phyloP scores from a whole-genome alignment of 2,329 filamentous ascomycete species.

The Cephalotrichum gorgonifer region DNA sequence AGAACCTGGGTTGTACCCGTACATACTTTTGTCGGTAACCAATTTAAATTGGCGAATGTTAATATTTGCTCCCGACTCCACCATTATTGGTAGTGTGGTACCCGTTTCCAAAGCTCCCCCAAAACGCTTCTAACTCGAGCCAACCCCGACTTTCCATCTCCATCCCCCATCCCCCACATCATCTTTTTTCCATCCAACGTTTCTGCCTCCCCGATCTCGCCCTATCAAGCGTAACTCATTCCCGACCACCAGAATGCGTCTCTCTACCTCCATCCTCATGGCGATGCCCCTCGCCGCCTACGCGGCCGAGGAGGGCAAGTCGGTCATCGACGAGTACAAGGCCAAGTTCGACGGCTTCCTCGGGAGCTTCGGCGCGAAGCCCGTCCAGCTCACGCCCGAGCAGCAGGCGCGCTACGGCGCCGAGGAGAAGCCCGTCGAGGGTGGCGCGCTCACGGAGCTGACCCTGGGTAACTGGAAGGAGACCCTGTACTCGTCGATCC shows the following conservation, averaged over 20 bases:
- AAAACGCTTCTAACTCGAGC: neutral
- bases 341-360: conserved; percentile 55
- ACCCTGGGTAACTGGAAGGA: conserved; percentile 63
- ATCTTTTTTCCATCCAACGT: conserved; percentile 5
- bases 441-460: conserved; percentile 33
- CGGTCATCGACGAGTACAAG: conserved; percentile 45
- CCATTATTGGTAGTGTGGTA: neutral
- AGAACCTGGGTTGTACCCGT: no score
- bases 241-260: conserved; percentile 39
- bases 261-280: conserved; percentile 40
- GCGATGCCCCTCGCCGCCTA: conserved; percentile 46
- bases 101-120: neutral
- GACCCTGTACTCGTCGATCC: conserved; percentile 52
- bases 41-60: no score
- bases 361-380: conserved; percentile 44
- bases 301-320: conserved; percentile 25
- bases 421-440: conserved; percentile 28
- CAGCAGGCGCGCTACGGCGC: conserved; percentile 16
- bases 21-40: no score
- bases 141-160: neutral
- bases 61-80: conserved; percentile 1
- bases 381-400: conserved; percentile 17
- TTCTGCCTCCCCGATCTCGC: conserved; percentile 3
- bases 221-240: neutral
- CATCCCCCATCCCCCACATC: neutral